Percentiles rank a stretch among this genome's conserved stretches.
Conservation (phyloP, 2,329 filamentous ascomycete genomes). For the Verticillium isaacii region DNA sequence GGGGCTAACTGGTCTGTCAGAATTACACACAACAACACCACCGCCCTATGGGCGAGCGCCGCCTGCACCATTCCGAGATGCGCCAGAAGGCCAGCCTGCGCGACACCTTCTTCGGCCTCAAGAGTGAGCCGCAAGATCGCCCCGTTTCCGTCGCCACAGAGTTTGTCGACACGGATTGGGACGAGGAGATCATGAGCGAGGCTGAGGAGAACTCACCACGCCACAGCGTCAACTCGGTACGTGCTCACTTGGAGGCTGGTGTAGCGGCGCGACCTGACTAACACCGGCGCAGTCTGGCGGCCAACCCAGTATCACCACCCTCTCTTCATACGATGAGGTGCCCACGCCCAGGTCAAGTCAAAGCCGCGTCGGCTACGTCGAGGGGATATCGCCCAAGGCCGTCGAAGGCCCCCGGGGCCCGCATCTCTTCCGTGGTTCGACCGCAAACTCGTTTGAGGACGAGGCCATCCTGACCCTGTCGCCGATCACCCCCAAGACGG, state of each 20-base stretch:
- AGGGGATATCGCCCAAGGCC: slow-evolving; percentile 54
- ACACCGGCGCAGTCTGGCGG: slow-evolving; percentile 24
- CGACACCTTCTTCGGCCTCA: slow-evolving; percentile 59
- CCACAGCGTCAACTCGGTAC: slow-evolving; percentile 67
- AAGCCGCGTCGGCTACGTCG: slow-evolving; percentile 56
- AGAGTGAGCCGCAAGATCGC: slow-evolving; percentile 45
- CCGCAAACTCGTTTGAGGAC: slow-evolving; percentile 46
- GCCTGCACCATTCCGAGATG: slow-evolving; percentile 42
- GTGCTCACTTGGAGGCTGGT: slow-evolving; percentile 22
- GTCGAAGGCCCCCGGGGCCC: slow-evolving; percentile 80
- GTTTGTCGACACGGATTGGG: slow-evolving; percentile 72
- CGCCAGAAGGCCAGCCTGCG: slow-evolving; percentile 43
- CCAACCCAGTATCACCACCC: slow-evolving; percentile 75
- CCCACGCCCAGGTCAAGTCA: slow-evolving; percentile 68
- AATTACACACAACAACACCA: slow-evolving; percentile 28
- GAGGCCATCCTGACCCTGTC: slow-evolving; percentile 62
- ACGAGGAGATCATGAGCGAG: slow-evolving; percentile 56
- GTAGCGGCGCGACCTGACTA: slow-evolving; percentile 6
- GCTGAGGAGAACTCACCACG: slow-evolving; percentile 63
- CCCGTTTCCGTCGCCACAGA: slow-evolving; percentile 71
- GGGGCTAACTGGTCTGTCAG: slow-evolving; percentile 17
- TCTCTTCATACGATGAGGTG: slow-evolving; percentile 82
- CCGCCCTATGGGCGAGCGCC: slow-evolving; percentile 24
- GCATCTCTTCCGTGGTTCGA: slow-evolving; percentile 76
- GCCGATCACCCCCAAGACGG: slow-evolving; percentile 64